Conservation (phyloP, 805 yeast species). For the Aciculoconidium aculeatum region DNA sequence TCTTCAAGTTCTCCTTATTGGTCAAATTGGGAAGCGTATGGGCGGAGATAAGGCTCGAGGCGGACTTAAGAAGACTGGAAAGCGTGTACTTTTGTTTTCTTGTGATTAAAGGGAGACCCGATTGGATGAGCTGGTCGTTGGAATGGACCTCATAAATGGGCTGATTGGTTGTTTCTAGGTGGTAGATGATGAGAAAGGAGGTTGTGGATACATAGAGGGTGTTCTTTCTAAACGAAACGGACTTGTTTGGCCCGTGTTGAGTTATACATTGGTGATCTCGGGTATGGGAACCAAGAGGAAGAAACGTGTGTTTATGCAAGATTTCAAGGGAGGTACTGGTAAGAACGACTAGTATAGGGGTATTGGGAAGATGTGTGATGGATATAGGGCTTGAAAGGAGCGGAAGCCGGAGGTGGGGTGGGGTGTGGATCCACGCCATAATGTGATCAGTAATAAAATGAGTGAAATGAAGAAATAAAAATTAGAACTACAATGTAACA, state of each 20-base stretch:
- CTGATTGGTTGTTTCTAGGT: slow-evolving; percentile 22
- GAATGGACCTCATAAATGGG: slow-evolving; percentile 29
- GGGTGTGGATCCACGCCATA: too few species aligned
- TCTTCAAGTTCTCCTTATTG: too few species aligned
- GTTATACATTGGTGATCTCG: slow-evolving; percentile 40
- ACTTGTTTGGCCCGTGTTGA: slow-evolving; percentile 41
- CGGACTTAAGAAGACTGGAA: slow-evolving; percentile 23
- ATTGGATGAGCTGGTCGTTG: slow-evolving; percentile 28
- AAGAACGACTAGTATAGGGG: slow-evolving; percentile 21
- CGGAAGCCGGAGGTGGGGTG: too few species aligned
- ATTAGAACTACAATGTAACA: too few species aligned
- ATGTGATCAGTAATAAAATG: too few species aligned
- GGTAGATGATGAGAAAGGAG: slow-evolving; percentile 40
- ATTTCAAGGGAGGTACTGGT: slow-evolving; percentile 24
- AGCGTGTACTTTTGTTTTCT: slow-evolving; percentile 21
- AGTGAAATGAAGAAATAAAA: too few species aligned
- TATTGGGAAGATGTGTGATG: slow-evolving; percentile 22
- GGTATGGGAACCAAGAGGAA: slow-evolving; percentile 43
- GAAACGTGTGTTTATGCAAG: slow-evolving; percentile 24
- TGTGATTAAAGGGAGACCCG: slow-evolving; percentile 27
- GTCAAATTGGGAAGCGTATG: too few species aligned
- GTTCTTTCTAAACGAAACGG: slow-evolving; percentile 22
- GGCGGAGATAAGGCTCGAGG: slow-evolving; percentile 21
- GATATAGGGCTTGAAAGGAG: too few species aligned
- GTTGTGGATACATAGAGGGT: slow-evolving; percentile 38